Conservation (phyloP, 768 basidiomycete species). For the Strobilomyces confusus region DNA sequence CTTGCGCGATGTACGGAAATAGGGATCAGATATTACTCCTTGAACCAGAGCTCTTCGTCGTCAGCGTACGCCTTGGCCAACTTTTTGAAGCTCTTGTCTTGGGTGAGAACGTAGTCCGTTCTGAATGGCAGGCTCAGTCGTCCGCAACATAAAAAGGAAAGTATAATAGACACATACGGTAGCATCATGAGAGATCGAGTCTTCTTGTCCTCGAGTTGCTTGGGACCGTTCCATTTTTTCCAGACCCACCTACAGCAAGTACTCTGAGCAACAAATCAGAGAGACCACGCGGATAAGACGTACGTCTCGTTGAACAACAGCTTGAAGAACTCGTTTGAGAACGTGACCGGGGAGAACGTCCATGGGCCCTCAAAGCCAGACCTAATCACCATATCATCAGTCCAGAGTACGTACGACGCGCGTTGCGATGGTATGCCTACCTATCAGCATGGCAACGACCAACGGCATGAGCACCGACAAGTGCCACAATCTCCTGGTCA, state of each 20-base stretch:
- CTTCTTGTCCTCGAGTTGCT: constrained; percentile 91
- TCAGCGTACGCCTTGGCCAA: constrained; percentile 84
- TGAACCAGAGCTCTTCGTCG: constrained; percentile 84
- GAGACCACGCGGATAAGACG: constrained; percentile 4
- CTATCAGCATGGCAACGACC: constrained; percentile 90
- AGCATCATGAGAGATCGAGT: constrained; percentile 93
- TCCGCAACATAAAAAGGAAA: neutral
- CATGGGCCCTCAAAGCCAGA: constrained; percentile 89
- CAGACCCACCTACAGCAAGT: constrained; percentile 76
- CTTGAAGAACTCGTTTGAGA: constrained; percentile 85
- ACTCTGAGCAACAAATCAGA: neutral
- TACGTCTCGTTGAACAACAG: constrained; percentile 85
- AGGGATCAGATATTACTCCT: constrained; percentile 56
- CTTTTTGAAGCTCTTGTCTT: constrained; percentile 93
- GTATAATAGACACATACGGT: constrained; percentile 52
- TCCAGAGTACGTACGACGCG: neutral
- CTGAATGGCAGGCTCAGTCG: constrained; percentile 29
- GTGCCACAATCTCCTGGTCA: constrained; percentile 96
- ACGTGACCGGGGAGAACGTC: constrained; percentile 89
- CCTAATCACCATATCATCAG: constrained; percentile 24
- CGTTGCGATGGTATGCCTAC: constrained; percentile 29
- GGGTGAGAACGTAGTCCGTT: constrained; percentile 82
- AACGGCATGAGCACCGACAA: constrained; percentile 91
- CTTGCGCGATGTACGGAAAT: neutral
- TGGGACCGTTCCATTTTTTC: constrained; percentile 93